These are phyloP conservation scores for Tuber calosporum DNA, from an alignment of 495 filamentous ascomycete genomes.

Conservation along the genomic window DNA sequence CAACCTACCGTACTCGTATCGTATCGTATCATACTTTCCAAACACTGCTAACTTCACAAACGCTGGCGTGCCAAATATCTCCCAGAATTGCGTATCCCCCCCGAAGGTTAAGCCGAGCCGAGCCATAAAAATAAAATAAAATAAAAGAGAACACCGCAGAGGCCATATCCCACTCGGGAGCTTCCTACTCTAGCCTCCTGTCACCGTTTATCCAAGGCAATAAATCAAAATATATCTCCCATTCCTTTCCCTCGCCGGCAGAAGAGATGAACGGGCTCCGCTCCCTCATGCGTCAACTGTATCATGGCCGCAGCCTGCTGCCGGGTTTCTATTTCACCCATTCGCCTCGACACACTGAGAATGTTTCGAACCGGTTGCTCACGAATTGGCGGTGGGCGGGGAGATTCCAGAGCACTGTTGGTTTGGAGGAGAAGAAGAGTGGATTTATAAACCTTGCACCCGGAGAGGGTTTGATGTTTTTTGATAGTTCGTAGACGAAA, in stretches of 20 bases:
- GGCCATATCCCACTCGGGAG: neutral
- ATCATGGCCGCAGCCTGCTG: neutral
- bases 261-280: slow-evolving; percentile 21
- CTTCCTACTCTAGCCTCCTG: neutral
- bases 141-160: neutral
- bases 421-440: slow-evolving; percentile 48
- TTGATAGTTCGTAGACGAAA: slow-evolving; percentile 62
- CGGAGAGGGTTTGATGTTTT: slow-evolving; percentile 76
- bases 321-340: slow-evolving; percentile 1
- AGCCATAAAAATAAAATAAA: too few species aligned
- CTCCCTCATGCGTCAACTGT: slow-evolving; percentile 10
- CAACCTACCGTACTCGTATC: too few species aligned
- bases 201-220: neutral
- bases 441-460: slow-evolving; percentile 68
- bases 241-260: neutral
- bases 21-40: too few species aligned
- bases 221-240: neutral
- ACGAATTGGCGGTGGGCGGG: neutral
- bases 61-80: too few species aligned
- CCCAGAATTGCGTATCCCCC: too few species aligned
- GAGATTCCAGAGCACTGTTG: slow-evolving; percentile 26
- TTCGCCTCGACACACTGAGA: neutral
- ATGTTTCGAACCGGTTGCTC: neutral
- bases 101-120: neutral
- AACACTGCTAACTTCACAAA: too few species aligned